Base-by-base conservation (phyloP, 2,329 filamentous ascomycete genomes). In the Cylindrodendrum hubeiense region DNA sequence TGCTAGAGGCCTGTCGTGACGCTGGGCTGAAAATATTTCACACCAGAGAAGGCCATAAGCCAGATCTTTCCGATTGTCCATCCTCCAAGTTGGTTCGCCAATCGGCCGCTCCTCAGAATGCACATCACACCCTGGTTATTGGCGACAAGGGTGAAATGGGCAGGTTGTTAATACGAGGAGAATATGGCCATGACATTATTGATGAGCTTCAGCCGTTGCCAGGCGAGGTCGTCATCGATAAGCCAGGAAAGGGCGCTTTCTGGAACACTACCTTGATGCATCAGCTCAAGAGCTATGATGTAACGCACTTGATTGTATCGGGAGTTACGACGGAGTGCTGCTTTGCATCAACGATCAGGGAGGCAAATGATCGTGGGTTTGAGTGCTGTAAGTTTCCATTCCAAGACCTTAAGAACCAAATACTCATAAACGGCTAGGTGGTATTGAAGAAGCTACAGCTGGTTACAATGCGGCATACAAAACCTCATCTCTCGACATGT, bases 351-450 rank as follows among this genome's bases (percentile, higher is more conserved):
- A 87, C 86, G 1, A 79, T 86, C 2, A 79, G 86, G 39, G 87
- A 89, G 75, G 85, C 85, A 33, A 86, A 86, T 62, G 87, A 89
- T 70, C 82, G 88, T n/a, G 88, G 87, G 0, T 89, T 87, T 67
- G 85, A 89, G 70, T 88, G 85, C 74, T 89, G 87, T 78, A 80
- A 7, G 82, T 86, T 69, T 85, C 81, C 66, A 86, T 84, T 0
- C 80, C 80, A 50, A 84, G 84, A 1, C 86, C 17, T 86, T 60
- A 81, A 85, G 56, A 74, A 76, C 12, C 77, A 79, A n/a, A 82
- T 83, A 68, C 84, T 84, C 17, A 76, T 74, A 21, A 80, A 17
- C 37, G 15, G 21, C 28, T 50, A 46, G 55, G 50, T 21, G 41
- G 30, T 55, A 39, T 59, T 26, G 56, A 59, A 59, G 56, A 59